phyloP scores from a whole-genome alignment of 2,329 filamentous ascomycete genomes.

The Diaporthe destruens region DNA sequence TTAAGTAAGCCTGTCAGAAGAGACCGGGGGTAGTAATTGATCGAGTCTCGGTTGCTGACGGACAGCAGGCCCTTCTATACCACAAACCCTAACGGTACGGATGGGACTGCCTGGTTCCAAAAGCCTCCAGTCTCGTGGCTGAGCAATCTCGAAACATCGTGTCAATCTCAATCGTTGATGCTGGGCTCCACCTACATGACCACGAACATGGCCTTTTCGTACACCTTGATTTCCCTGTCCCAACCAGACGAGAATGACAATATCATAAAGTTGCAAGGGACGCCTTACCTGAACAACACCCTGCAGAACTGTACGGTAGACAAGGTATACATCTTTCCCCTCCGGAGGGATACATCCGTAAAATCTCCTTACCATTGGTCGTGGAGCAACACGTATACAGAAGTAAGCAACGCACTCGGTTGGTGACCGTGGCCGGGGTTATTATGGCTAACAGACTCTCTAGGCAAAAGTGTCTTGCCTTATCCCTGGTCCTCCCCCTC shows the following conservation, averaged over 20 bases:
- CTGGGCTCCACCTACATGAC: constrained; percentile 11
- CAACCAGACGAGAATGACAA: background rate
- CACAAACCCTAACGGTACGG: background rate
- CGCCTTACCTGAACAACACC: background rate
- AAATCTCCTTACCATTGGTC: background rate
- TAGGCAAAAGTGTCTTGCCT: constrained; percentile 6
- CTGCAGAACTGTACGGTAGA: background rate
- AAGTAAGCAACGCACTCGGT: background rate
- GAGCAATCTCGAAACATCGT: constrained; percentile 1
- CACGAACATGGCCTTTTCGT: background rate
- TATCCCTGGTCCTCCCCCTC: background rate
- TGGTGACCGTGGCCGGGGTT: too few species aligned
- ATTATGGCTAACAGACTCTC: background rate
- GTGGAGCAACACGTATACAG: background rate
- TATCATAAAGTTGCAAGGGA: background rate
- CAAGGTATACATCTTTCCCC: background rate
- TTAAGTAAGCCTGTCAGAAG: background rate
- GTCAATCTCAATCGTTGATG: constrained; percentile 11
- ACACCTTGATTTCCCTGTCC: constrained; percentile 1
- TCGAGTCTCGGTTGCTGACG: background rate
- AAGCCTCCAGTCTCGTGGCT: constrained; percentile 6
- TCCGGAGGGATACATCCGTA: background rate
- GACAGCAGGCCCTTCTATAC: background rate
- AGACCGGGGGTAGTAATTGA: too few species aligned
- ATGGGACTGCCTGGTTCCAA: constrained; percentile 8